Evolutionary conservation across 2,329 filamentous ascomycete species (phyloP).

Genomic region (Akanthomyces dipterigenus): DNA sequence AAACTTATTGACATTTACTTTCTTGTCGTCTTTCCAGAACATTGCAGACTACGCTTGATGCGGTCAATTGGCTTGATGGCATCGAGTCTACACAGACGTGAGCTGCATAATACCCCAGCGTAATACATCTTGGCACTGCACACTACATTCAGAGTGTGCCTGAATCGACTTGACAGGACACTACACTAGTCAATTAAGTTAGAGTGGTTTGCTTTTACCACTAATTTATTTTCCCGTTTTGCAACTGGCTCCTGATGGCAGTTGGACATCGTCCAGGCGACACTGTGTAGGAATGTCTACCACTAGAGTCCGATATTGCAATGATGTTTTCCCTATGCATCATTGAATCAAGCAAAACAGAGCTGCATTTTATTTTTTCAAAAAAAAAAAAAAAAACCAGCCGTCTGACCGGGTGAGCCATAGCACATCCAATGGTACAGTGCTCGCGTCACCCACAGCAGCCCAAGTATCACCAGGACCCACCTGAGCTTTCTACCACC

Average conservation of each 20-base stretch:
- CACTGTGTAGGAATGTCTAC: too few species aligned
- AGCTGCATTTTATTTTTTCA: too few species aligned
- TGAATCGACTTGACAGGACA: background rate
- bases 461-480: background rate
- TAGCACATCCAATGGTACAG: background rate
- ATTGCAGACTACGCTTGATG: too few species aligned
- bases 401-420: background rate
- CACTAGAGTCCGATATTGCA: too few species aligned
- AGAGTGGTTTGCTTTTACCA: background rate
- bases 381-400: too few species aligned
- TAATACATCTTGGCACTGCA: background rate
- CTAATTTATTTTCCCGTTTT: background rate
- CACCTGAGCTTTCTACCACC: background rate
- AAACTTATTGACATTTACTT: background rate
- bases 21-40: background rate
- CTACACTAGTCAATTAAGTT: background rate
- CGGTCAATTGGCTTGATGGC: background rate
- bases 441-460: background rate
- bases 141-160: background rate
- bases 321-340: too few species aligned
- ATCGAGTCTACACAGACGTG: slow-evolving; percentile 1
- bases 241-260: too few species aligned
- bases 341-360: too few species aligned
- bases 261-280: too few species aligned
- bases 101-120: background rate